Percentiles rank a stretch among this genome's conserved stretches.
These are phyloP conservation scores for Xylariaceae sp. DNA, from an alignment of 2,329 filamentous ascomycete species.

Conservation along the genomic window DNA sequence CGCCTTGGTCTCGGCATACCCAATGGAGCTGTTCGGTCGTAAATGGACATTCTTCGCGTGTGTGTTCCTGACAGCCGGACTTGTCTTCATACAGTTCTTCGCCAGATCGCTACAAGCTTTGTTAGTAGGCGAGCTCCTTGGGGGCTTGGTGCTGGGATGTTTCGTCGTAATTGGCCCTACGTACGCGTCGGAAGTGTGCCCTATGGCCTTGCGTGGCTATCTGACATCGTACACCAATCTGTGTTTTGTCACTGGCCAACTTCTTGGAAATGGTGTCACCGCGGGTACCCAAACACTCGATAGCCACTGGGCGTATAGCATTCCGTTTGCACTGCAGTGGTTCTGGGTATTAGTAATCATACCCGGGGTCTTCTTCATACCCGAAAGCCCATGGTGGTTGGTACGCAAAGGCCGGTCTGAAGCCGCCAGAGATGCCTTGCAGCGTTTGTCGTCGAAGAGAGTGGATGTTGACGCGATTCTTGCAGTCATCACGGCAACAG, in stretches of 20 bases:
- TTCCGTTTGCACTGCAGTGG: constrained; percentile 49
- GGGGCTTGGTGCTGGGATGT: constrained; percentile 57
- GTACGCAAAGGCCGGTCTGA: constrained; percentile 38
- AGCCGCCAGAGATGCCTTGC: constrained; percentile 39
- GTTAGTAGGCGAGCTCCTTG: constrained; percentile 58
- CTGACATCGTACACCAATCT: constrained; percentile 59
- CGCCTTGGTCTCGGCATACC: constrained; percentile 46
- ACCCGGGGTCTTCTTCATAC: constrained; percentile 43
- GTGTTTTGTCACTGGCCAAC: constrained; percentile 60
- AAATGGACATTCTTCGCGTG: constrained; percentile 43
- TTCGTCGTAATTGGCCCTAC: constrained; percentile 57
- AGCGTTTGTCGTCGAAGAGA: constrained; percentile 42
- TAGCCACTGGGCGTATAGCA: constrained; percentile 46
- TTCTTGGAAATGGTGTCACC: constrained; percentile 48
- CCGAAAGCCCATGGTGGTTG: constrained; percentile 50
- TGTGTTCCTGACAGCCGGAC: constrained; percentile 42
- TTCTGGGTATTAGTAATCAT: constrained; percentile 45
- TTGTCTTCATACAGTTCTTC: constrained; percentile 63
- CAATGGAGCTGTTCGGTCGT: constrained; percentile 43
- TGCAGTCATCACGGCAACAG: constrained; percentile 55
- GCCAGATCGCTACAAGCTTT: constrained; percentile 51
- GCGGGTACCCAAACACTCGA: constrained; percentile 37
- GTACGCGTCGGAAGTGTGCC: constrained; percentile 60
- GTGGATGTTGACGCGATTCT: constrained; percentile 47
- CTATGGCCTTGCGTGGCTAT: constrained; percentile 52